phyloP scores from a whole-genome alignment of 2,329 filamentous ascomycete genomes.

The Thelonectria olida region DNA sequence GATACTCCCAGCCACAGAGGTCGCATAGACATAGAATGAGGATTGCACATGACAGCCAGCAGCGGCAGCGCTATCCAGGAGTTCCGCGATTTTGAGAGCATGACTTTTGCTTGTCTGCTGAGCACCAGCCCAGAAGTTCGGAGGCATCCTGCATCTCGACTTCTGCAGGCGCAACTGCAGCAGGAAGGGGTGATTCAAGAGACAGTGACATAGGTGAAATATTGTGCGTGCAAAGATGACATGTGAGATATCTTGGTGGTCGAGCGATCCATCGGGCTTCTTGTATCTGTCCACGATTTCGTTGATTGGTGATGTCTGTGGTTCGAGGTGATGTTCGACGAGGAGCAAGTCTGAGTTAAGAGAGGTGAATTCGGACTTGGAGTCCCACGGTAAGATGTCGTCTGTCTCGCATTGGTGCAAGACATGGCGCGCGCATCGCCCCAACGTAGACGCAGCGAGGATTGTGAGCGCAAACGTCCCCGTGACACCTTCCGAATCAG shows the following conservation, averaged over 20 bases:
- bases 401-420: background rate
- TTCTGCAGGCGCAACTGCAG: conserved; percentile 51
- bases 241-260: conserved; percentile 12
- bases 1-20: conserved; percentile 11
- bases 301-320: background rate
- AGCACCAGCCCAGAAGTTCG: conserved; percentile 16
- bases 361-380: background rate
- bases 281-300: background rate
- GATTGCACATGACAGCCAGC: conserved; percentile 15
- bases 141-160: conserved; percentile 34
- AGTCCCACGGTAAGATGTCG: background rate
- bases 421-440: background rate
- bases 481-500: background rate
- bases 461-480: conserved; percentile 2
- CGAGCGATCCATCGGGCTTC: background rate
- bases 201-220: conserved; percentile 42
- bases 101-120: conserved; percentile 8
- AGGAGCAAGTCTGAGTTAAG: background rate
- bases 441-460: conserved; percentile 1
- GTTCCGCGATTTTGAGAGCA: conserved; percentile 5
- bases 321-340: background rate
- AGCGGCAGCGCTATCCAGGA: background rate
- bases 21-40: conserved; percentile 22
- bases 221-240: conserved; percentile 7
- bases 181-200: conserved; percentile 62